Conservation (phyloP, 176 grass and related monocot species). For the Ensete ventricosum region DNA sequence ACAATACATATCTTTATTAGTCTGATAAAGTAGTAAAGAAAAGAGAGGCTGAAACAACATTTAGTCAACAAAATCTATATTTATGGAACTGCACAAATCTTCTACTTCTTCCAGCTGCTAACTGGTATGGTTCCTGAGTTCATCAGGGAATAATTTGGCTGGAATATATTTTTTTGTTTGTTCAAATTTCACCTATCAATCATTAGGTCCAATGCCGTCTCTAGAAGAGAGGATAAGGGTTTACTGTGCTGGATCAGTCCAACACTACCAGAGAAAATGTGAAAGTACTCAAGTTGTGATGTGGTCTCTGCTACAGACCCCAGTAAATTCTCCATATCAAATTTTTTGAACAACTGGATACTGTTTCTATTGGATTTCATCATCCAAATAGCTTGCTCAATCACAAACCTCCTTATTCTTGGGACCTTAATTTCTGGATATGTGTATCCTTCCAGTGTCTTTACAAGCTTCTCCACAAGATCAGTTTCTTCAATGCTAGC, state of each 20-base stretch:
- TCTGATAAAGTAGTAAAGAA: no score
- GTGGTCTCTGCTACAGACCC: conserved; percentile 29
- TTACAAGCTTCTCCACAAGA: neutral
- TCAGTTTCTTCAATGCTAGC: neutral
- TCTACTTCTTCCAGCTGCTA: no score
- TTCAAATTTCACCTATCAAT: neutral
- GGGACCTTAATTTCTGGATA: conserved; percentile 22
- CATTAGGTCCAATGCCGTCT: conserved; percentile 17
- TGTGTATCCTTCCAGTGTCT: neutral
- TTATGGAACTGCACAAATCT: no score
- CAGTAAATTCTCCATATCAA: conserved; percentile 21
- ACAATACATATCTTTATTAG: no score
- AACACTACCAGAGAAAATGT: conserved; percentile 34
- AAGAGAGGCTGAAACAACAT: no score
- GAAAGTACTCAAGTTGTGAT: conserved; percentile 30
- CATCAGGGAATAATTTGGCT: no score
- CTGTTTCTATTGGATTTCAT: conserved; percentile 21
- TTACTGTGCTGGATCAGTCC: conserved; percentile 26
- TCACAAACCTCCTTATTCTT: conserved; percentile 30
- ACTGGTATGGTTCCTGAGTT: no score
- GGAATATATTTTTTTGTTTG: neutral
- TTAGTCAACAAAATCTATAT: no score
- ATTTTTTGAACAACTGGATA: conserved; percentile 19
- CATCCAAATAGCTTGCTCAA: conserved; percentile 38
- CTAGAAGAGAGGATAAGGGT: conserved; percentile 15